phyloP scores from a whole-genome alignment of 768 basidiomycete species.

The Tricholoma terreum region DNA sequence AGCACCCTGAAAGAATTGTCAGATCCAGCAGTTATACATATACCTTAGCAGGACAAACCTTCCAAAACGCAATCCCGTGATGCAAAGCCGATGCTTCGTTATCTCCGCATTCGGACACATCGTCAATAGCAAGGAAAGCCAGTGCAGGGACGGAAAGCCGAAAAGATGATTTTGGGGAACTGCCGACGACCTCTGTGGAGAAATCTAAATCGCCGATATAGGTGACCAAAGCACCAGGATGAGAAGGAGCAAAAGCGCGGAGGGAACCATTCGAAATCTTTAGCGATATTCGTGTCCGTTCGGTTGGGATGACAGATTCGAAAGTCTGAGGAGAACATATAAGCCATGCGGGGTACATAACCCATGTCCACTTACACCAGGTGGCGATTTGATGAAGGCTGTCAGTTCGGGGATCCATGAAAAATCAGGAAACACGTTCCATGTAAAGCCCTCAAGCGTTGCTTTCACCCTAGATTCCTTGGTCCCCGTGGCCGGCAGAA shows the following conservation, averaged over 20 bases:
- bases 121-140: conserved; percentile 43
- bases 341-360: background rate
- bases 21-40: background rate
- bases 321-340: conserved; percentile 55
- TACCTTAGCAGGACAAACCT: conserved; percentile 42
- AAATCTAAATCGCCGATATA: conserved; percentile 67
- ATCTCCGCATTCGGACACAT: conserved; percentile 25
- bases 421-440: conserved; percentile 58
- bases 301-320: conserved; percentile 88
- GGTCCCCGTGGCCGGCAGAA: conserved; percentile 54
- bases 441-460: conserved; percentile 61
- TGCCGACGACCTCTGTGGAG: conserved; percentile 69
- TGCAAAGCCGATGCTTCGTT: conserved; percentile 16
- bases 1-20: conserved; percentile 38
- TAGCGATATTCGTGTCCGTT: conserved; percentile 71
- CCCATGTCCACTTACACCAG: conserved; percentile 61
- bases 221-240: conserved; percentile 65
- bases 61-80: conserved; percentile 57
- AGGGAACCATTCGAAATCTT: conserved; percentile 66
- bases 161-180: conserved; percentile 54
- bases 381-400: conserved; percentile 75
- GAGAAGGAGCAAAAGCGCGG: conserved; percentile 51
- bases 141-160: conserved; percentile 46
- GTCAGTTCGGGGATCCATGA: conserved; percentile 60
- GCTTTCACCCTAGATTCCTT: conserved; percentile 79